Conservation (phyloP, 2,329 filamentous ascomycete species). For the Pseudopyrenochaeta lycopersici region DNA sequence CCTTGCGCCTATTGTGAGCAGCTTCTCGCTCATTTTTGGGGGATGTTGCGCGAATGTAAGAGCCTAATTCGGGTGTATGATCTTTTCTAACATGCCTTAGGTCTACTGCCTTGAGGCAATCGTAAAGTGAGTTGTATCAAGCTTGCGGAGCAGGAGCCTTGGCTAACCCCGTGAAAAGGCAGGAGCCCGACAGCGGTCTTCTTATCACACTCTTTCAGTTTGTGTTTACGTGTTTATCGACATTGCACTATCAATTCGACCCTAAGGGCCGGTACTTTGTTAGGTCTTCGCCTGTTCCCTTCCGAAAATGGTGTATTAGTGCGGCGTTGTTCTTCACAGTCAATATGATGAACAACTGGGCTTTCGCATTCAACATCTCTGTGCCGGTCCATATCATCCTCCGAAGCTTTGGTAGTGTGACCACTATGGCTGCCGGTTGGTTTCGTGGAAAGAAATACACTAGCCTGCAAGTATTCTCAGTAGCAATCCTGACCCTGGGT, state of each 20-base stretch:
- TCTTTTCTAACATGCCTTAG: slow-evolving; percentile 55
- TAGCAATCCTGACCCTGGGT: slow-evolving; percentile 82
- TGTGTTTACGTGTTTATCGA: slow-evolving; percentile 69
- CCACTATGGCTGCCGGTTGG: slow-evolving; percentile 91
- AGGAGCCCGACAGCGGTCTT: slow-evolving; percentile 86
- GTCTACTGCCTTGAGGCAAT: slow-evolving; percentile 97
- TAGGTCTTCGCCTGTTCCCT: slow-evolving; percentile 78
- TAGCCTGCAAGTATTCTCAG: slow-evolving; percentile 79
- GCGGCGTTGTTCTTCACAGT: slow-evolving; percentile 91
- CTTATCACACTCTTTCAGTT: slow-evolving; percentile 62
- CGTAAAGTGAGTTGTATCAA: slow-evolving; percentile 75
- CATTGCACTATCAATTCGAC: slow-evolving; percentile 57
- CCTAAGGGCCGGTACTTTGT: slow-evolving; percentile 74
- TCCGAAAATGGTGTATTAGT: slow-evolving; percentile 86
- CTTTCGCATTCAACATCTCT: slow-evolving; percentile 95
- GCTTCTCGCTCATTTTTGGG: slow-evolving; percentile 89
- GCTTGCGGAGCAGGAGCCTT: not conserved
- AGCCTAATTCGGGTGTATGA: not conserved
- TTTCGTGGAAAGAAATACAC: slow-evolving; percentile 87
- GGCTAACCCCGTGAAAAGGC: slow-evolving; percentile 60
- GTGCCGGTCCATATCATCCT: slow-evolving; percentile 97
- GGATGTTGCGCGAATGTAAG: slow-evolving; percentile 93
- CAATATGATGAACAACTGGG: slow-evolving; percentile 96
- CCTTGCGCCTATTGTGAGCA: slow-evolving; percentile 56
- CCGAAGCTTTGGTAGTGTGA: slow-evolving; percentile 92